A percentile compares a stretch with the other conserved stretches of the same genome.
These are phyloP conservation scores for Prunus davidiana DNA, from an alignment of 306 rosid species.

Conservation along the genomic window DNA sequence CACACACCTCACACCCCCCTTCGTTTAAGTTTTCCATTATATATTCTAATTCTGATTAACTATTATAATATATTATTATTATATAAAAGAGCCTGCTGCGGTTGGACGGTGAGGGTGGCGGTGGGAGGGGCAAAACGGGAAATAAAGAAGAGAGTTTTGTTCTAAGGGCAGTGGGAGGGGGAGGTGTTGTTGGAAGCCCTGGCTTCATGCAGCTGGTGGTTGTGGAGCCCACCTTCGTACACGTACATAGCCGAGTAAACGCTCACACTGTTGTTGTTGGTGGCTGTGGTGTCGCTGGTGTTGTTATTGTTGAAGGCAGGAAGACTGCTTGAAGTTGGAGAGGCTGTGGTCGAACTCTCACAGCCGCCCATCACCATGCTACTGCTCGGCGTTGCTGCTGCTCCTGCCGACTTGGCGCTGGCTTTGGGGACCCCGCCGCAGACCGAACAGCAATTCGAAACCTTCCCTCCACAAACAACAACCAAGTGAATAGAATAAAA, in stretches of 20 bases:
- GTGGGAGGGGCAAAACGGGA: neutral
- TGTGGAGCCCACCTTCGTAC: constrained; percentile 3
- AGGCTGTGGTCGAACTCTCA: constrained; percentile 38
- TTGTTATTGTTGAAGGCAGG: neutral
- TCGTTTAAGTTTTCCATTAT: too few relatives aligned
- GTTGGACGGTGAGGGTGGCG: neutral
- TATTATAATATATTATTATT: too few relatives aligned
- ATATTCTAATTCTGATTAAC: neutral
- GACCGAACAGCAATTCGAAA: constrained; percentile 31
- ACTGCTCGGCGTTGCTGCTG: constrained; percentile 29
- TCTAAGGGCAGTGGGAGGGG: constrained; percentile 10
- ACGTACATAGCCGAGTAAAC: neutral
- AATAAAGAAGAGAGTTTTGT: neutral
- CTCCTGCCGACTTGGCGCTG: constrained; percentile 7
- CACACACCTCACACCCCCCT: too few relatives aligned
- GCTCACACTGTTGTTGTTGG: neutral
- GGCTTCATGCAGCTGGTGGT: constrained; percentile 19
- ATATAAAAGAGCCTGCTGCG: neutral
- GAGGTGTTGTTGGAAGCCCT: constrained; percentile 33
- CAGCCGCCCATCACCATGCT: constrained; percentile 22
- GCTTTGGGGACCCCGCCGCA: constrained; percentile 37
- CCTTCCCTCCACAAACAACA: constrained; percentile 19
- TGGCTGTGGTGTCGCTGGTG: neutral
- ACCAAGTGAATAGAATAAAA: neutral
- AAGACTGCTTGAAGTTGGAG: constrained; percentile 25